These are phyloP conservation scores for Tylopilus sp. DNA, from an alignment of 1,284 basidiomycete genomes.

Conservation along the genomic window DNA sequence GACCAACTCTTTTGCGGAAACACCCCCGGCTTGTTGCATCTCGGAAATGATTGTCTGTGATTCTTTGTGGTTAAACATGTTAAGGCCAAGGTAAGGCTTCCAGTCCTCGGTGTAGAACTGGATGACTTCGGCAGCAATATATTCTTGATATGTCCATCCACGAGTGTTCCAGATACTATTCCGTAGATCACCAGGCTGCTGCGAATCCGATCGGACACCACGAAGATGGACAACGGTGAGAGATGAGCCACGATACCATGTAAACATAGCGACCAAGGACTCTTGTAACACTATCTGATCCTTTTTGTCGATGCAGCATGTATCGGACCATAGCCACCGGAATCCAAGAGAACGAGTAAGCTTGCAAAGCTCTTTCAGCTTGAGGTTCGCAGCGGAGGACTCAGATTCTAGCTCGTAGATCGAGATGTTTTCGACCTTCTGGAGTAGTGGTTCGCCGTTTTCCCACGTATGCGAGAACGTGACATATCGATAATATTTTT, in stretches of 20 bases:
- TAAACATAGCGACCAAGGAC: constrained; percentile 24
- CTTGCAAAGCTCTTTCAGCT: constrained; percentile 15
- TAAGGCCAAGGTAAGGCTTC: constrained; percentile 23
- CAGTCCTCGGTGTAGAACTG: constrained; percentile 27
- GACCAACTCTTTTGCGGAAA: constrained; percentile 2
- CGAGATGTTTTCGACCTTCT: constrained; percentile 9
- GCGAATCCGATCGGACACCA: neutral
- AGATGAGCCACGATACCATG: constrained; percentile 19
- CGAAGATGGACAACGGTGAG: constrained; percentile 16
- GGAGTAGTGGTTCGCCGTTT: constrained; percentile 13
- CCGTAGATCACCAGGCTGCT: neutral
- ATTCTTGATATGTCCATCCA: constrained; percentile 26
- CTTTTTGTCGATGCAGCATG: constrained; percentile 19
- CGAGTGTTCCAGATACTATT: constrained; percentile 11
- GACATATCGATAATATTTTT: constrained; percentile 22
- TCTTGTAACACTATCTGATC: constrained; percentile 15
- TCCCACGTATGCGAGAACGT: constrained; percentile 31
- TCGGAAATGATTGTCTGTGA: constrained; percentile 11
- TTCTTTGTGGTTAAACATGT: constrained; percentile 19
- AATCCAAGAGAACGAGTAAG: constrained; percentile 8
- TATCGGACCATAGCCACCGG: constrained; percentile 25
- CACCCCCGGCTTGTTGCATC: constrained; percentile 4
- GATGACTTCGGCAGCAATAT: constrained; percentile 7
- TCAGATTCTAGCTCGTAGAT: constrained; percentile 12
- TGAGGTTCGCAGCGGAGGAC: constrained; percentile 1